These are phyloP conservation scores for Aspergillus felis DNA, from an alignment of 2,329 filamentous ascomycete genomes.

Conservation along the genomic window DNA sequence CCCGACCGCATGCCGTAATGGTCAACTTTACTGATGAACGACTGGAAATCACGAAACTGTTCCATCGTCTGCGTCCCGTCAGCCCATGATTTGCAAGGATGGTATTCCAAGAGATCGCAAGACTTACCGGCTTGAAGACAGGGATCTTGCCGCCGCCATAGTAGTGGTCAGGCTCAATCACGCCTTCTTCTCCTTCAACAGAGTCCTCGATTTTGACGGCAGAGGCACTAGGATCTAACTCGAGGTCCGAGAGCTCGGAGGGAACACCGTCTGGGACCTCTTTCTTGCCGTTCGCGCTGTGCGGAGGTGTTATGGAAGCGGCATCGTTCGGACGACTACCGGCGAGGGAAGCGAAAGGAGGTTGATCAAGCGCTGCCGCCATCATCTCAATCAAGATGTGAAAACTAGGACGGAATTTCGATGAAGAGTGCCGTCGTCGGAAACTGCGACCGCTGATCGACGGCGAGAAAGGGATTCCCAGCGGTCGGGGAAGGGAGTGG, in stretches of 20 bases:
- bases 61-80: slow-evolving; percentile 65
- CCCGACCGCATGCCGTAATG: slow-evolving; percentile 96
- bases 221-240: slow-evolving; percentile 30
- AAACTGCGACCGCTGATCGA: slow-evolving; percentile 43
- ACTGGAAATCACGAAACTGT: slow-evolving; percentile 90
- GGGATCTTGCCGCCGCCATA: slow-evolving; percentile 79
- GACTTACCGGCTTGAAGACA: slow-evolving; percentile 78
- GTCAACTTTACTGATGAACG: slow-evolving; percentile 86
- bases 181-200: slow-evolving; percentile 64
- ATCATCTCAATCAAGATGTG: slow-evolving; percentile 23
- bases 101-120: not conserved
- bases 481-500: slow-evolving; percentile 35
- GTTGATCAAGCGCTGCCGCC: slow-evolving; percentile 32
- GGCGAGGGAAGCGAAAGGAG: slow-evolving; percentile 23
- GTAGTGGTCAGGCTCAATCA: slow-evolving; percentile 81
- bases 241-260: slow-evolving; percentile 41
- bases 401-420: slow-evolving; percentile 8
- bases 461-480: slow-evolving; percentile 37
- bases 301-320: slow-evolving; percentile 41
- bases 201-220: slow-evolving; percentile 23
- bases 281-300: slow-evolving; percentile 44
- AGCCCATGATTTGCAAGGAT: slow-evolving; percentile 7
- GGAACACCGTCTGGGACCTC: slow-evolving; percentile 39
- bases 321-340: slow-evolving; percentile 23
- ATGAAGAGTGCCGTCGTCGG: slow-evolving; percentile 34